Evolutionary conservation across 306 rosid species (phyloP).

Genomic region (Cicer pinnatifidum): DNA sequence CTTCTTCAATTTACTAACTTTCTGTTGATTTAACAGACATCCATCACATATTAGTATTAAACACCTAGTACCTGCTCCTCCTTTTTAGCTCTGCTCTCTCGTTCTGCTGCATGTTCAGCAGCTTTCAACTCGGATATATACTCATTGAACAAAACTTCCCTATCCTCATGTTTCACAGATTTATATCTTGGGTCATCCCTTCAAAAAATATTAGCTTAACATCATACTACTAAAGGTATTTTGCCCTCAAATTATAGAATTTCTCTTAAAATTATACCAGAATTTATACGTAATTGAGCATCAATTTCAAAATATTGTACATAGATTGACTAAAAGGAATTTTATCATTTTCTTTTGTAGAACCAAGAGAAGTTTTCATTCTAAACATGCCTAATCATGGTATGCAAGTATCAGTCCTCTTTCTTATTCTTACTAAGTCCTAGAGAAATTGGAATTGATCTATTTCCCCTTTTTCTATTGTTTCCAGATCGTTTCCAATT

Average conservation of each 20-base stretch:
- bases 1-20: background rate
- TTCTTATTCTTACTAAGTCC: conserved; percentile 1
- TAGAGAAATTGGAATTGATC: background rate
- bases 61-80: conserved; percentile 78
- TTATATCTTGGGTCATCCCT: conserved; percentile 84
- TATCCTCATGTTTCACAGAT: conserved; percentile 82
- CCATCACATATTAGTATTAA: conserved; percentile 24
- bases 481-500: background rate
- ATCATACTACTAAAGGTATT: background rate
- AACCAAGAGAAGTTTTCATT: conserved; percentile 5
- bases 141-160: conserved; percentile 78
- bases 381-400: background rate
- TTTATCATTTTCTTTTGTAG: background rate
- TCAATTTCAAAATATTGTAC: background rate
- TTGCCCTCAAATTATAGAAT: background rate
- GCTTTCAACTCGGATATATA: conserved; percentile 81
- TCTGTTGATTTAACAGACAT: conserved; percentile 13
- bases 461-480: conserved; percentile 4
- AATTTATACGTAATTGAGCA: background rate
- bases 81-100: conserved; percentile 77
- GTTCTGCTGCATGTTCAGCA: conserved; percentile 69
- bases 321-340: conserved; percentile 3
- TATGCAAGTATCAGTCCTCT: background rate
- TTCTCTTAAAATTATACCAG: conserved; percentile 1
- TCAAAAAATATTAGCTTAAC: conserved; percentile 30